These are phyloP conservation scores for Euphorbia corollata DNA, from an alignment of 441 rosid genomes.

Conservation along the genomic window DNA sequence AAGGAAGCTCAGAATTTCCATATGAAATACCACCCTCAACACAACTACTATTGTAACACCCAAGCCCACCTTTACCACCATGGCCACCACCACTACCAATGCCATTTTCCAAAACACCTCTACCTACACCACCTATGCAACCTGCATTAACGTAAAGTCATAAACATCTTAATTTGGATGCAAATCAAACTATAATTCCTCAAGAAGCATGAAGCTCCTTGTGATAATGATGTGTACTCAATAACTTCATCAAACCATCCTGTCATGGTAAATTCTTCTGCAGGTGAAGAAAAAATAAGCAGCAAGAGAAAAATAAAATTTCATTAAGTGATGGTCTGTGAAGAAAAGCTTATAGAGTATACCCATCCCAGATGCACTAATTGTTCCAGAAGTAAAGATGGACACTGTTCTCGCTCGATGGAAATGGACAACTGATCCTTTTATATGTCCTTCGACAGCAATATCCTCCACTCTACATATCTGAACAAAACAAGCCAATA, in stretches of 20 bases:
- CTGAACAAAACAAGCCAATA: conserved; percentile 36
- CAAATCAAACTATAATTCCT: conserved; percentile 14
- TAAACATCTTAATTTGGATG: conserved; percentile 4
- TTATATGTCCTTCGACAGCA: conserved; percentile 66
- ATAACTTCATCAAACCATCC: conserved; percentile 8
- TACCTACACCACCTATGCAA: conserved; percentile 93
- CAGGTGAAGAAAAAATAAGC: not conserved
- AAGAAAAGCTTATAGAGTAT: conserved; percentile 22
- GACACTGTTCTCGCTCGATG: conserved; percentile 86
- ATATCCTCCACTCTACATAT: conserved; percentile 99
- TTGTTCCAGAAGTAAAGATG: conserved; percentile 64
- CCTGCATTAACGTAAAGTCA: conserved; percentile 45
- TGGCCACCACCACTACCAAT: conserved; percentile 97
- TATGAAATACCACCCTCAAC: conserved; percentile 74
- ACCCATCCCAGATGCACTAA: conserved; percentile 96
- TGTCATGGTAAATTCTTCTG: not conserved
- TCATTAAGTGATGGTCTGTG: conserved; percentile 10
- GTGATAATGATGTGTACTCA: conserved; percentile 15
- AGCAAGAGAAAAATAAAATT: not conserved
- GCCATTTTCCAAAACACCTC: conserved; percentile 70
- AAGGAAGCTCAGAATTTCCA: conserved; percentile 83
- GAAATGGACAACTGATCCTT: conserved; percentile 96
- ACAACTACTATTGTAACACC: conserved; percentile 54
- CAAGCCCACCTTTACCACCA: conserved; percentile 94
- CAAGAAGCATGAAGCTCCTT: conserved; percentile 6